These are phyloP conservation scores for Metrosideros polymorpha DNA, from an alignment of 441 rosid genomes.

Conservation along the genomic window DNA sequence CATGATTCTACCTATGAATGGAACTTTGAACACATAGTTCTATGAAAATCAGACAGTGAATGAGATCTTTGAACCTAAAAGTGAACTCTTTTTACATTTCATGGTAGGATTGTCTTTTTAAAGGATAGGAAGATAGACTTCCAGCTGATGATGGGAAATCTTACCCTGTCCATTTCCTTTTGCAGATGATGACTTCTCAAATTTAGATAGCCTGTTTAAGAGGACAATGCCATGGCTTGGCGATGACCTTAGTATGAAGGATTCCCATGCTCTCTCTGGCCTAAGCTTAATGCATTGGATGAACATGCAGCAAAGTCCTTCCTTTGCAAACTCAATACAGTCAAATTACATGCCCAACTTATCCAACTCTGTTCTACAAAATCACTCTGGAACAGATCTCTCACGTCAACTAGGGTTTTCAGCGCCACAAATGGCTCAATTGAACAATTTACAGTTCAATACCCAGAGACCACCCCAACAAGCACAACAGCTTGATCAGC, in stretches of 20 bases:
- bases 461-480: constrained; percentile 45
- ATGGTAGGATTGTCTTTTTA: background rate
- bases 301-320: constrained; percentile 63
- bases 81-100: background rate
- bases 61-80: background rate
- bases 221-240: constrained; percentile 63
- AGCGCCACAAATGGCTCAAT: constrained; percentile 36
- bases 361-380: constrained; percentile 39
- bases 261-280: constrained; percentile 40
- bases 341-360: constrained; percentile 38
- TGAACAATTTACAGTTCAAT: constrained; percentile 37
- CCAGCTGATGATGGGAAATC: background rate
- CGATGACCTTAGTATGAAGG: constrained; percentile 49
- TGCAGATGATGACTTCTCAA: constrained; percentile 49
- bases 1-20: background rate
- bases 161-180: constrained; percentile 1
- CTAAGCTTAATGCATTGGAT: constrained; percentile 61
- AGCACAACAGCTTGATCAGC: constrained; percentile 39
- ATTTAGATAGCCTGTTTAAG: constrained; percentile 45
- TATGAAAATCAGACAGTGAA: background rate
- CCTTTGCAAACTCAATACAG: constrained; percentile 40
- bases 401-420: constrained; percentile 48
- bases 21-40: background rate
- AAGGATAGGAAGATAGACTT: background rate
- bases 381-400: constrained; percentile 34